Base-by-base conservation (phyloP, 2,329 filamentous ascomycete species). In the Coleophoma crateriformis region DNA sequence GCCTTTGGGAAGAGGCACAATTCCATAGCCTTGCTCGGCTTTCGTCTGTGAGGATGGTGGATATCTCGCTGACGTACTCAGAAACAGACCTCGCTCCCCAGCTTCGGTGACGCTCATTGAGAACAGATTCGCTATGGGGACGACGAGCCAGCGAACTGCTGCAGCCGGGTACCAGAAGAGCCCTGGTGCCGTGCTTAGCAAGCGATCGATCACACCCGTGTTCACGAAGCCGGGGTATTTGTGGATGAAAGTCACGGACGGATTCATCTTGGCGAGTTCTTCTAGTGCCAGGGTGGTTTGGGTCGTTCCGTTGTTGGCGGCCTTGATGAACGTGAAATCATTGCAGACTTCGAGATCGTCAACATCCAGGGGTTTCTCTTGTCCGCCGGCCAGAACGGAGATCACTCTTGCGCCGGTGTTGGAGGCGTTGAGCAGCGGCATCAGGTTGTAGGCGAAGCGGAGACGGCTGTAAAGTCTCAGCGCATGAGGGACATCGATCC, bases 381-480 rank as follows among this genome's bases (percentile, higher is more conserved):
- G 68, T 14, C 76, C 74, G 4, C 69, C 79, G 0, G 71, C 75
- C 0, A 78, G 64, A 14, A 84, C 75, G 15, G 68, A 74, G 32
- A 84, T 71, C 8, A 83, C 78, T 8, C 80, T 75, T 27, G 3
- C 27, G 0, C 75, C 71, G 3, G 50, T 50, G 4, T 79, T 64
- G 2, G 63, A 56, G 0, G 65, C 52, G 1, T 74, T 72, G 1
- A 86, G 69, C 0, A 77, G 69, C 0, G 81, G 81, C 10, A 85
- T 72, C 0, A 86, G 71, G 46, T 81, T 78, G 50, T 72, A 54
- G 14, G 75, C 68, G 58, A 84, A 78, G 41, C 78, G 77, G 48
- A 78, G 70, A 12, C 81, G 80, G 1, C 76, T 69, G 64, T 85
- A 84, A 64, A 78, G 78, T 11, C 70, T 68, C 14, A 84, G 68